These are phyloP conservation scores for Hymenoscyphus occultus DNA, from an alignment of 2,329 filamentous ascomycete species.

Conservation along the genomic window DNA sequence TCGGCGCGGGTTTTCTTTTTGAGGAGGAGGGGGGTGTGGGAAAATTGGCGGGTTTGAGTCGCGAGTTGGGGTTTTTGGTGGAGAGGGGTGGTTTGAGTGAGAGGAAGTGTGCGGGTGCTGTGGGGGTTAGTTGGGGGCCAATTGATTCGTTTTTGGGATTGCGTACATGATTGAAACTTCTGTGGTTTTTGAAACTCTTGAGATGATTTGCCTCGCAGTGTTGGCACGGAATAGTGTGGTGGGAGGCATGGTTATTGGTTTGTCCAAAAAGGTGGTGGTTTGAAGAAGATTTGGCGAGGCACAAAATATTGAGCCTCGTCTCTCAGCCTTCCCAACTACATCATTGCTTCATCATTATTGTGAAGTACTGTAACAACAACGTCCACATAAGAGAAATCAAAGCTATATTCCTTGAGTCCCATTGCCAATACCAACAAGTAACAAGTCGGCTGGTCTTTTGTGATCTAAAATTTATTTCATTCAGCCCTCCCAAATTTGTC, in stretches of 20 bases:
- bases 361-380: not conserved
- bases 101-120: slow-evolving; percentile 8
- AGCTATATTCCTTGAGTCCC: not conserved
- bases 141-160: not conserved
- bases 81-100: slow-evolving; percentile 4
- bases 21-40: slow-evolving; percentile 15
- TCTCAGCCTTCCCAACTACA: slow-evolving; percentile 17
- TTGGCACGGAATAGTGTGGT: slow-evolving; percentile 22
- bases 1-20: slow-evolving; percentile 31
- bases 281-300: slow-evolving; percentile 2
- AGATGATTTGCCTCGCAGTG: slow-evolving; percentile 15
- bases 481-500: too few species aligned
- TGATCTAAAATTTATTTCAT: not conserved
- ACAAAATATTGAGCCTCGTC: slow-evolving; percentile 14
- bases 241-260: slow-evolving; percentile 24
- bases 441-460: not conserved
- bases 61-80: not conserved
- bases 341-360: not conserved
- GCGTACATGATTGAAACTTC: slow-evolving; percentile 22
- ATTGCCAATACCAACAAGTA: not conserved
- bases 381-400: not conserved
- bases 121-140: slow-evolving; percentile 12
- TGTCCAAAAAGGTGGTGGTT: not conserved
- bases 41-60: slow-evolving; percentile 19
- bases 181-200: slow-evolving; percentile 4